Evolutionary conservation across 495 filamentous ascomycete species (phyloP), one percentile per base, ranked within the genome.

Genomic region (Parathielavia appendiculata): DNA sequence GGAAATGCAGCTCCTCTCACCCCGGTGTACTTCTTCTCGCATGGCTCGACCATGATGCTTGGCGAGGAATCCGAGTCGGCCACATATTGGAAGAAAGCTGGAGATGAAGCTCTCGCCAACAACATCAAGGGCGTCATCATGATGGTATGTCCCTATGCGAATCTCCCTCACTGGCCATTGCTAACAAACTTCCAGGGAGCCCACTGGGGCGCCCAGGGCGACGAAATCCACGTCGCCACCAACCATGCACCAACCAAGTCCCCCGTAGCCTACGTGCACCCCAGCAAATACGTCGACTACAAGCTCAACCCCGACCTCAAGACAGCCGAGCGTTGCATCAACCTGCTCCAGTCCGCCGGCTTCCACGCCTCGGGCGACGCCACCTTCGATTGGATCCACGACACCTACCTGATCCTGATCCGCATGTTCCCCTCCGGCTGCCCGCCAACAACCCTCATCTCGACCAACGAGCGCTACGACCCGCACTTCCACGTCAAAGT

Each of bases 21-120:
- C 5, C 83, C 83, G 1, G 83, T 84, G 7, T 82, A 84, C 61
- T 82, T 86, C 71, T 84, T 86, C 71, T 85, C 83, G 14, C 83
- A 86, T 76, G 83, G 83, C 68, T 83, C 81, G 39, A 85, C 82
- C 26, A 84, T 84, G 81, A 85, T 86, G 82, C 72, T 86, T 14
- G 83, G 82, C 43, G 83, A 84, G 57, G 76, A 83, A 57, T 80
- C 76, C 44, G 62, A 72, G 16, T 82, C 81, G 0, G 82, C 80
- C 13, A 73, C 74, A 8, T 85, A 85, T 65, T 86, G 83, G 83
- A 81, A 81, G 55, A 73, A 77, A 60, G 83, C 80, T 63, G 83
- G 83, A 7, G 80, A 83, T 55, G 80, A 80, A 56, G 83, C 82
- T 0, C 71, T 84, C 0, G 76, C 73, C 1, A 68, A 76, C 40